These are phyloP conservation scores for Paecilomyces sp. DNA, from an alignment of 2,329 filamentous ascomycete species.

Conservation along the genomic window DNA sequence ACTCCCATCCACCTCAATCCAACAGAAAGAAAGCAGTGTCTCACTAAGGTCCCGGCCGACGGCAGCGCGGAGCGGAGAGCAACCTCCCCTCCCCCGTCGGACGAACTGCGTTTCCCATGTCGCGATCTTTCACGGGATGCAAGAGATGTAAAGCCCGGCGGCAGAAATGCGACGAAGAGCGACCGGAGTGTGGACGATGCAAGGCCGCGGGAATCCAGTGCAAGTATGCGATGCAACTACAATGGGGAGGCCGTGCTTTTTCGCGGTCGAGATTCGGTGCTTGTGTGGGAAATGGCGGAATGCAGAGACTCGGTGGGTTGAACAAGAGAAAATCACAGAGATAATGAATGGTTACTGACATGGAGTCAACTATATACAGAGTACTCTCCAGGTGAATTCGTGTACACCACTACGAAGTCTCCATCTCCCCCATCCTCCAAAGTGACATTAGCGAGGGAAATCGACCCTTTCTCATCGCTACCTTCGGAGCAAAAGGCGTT, in stretches of 20 bases:
- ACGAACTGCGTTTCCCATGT: conserved; percentile 17
- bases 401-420: conserved; percentile 26
- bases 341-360: neutral
- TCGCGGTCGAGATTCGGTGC: conserved; percentile 32
- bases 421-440: conserved; percentile 10
- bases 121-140: conserved; percentile 37
- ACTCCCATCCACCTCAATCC: neutral
- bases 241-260: conserved; percentile 37
- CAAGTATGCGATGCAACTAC: conserved; percentile 35
- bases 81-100: conserved; percentile 2
- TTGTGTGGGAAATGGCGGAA: conserved; percentile 24
- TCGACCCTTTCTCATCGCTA: conserved; percentile 32
- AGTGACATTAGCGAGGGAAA: conserved; percentile 17
- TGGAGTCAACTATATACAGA: conserved; percentile 13
- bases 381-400: conserved; percentile 33
- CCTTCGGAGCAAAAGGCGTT: conserved; percentile 27
- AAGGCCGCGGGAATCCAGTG: conserved; percentile 29
- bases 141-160: conserved; percentile 37
- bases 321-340: neutral
- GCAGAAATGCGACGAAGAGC: conserved; percentile 40
- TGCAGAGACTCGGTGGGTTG: conserved; percentile 28
- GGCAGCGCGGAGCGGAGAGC: neutral
- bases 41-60: neutral
- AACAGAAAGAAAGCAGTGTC: neutral
- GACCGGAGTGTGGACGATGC: conserved; percentile 35